Conservation (phyloP, 1,284 basidiomycete genomes). For the Cryptococcus sp. region DNA sequence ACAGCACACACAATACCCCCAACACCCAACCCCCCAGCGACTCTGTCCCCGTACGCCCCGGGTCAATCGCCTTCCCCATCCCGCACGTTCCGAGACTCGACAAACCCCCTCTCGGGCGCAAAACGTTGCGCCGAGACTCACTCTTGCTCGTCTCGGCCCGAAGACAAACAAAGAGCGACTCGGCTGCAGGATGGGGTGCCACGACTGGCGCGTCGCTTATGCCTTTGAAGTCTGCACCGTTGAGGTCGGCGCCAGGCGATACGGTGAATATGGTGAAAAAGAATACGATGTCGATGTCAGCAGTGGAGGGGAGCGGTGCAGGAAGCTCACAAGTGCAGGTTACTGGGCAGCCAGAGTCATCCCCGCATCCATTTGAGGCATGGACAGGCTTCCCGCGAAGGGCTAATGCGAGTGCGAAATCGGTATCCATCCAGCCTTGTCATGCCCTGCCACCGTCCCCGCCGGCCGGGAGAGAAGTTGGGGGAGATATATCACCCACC, state of each 20-base stretch:
- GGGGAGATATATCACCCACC: too few relatives aligned
- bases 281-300: too few relatives aligned
- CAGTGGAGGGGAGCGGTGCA: not conserved
- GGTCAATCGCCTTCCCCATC: not conserved
- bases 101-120: not conserved
- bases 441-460: not conserved
- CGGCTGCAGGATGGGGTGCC: not conserved
- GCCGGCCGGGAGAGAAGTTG: too few relatives aligned
- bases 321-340: not conserved
- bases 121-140: not conserved
- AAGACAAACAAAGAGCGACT: not conserved
- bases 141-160: not conserved
- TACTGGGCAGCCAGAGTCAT: not conserved
- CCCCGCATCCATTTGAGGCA: constrained; percentile 6
- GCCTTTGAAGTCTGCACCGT: not conserved
- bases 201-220: not conserved
- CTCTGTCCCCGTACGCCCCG: not conserved
- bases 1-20: not conserved
- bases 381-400: constrained; percentile 15
- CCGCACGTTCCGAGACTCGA: not conserved
- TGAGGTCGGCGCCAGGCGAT: too few relatives aligned
- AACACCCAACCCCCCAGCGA: not conserved
- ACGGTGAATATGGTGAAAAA: too few relatives aligned
- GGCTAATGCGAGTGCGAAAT: not conserved
- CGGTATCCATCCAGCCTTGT: not conserved